Percentiles rank a stretch among this genome's conserved stretches.
These are phyloP conservation scores for Podospora australis DNA, from an alignment of 495 filamentous ascomycete genomes.

Conservation along the genomic window DNA sequence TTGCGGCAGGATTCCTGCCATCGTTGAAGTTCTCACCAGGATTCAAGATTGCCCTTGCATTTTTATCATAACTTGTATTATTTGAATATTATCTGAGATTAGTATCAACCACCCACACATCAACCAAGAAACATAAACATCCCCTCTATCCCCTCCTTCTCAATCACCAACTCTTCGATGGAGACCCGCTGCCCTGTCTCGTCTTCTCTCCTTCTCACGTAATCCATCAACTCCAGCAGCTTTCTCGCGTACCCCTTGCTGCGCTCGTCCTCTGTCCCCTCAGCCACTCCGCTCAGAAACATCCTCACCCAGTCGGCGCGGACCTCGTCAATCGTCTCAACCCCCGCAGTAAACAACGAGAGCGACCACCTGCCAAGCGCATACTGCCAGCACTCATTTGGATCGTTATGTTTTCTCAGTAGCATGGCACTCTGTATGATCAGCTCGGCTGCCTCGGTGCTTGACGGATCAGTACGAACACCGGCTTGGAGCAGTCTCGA, in stretches of 20 bases:
- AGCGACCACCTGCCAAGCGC: conserved; percentile 22
- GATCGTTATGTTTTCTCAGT: background rate
- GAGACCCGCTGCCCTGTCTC: too few relatives aligned
- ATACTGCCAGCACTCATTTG: background rate
- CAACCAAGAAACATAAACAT: too few relatives aligned
- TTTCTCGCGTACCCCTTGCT: background rate
- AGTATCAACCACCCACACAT: too few relatives aligned
- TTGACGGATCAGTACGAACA: too few relatives aligned
- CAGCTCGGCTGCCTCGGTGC: background rate
- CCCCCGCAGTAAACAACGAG: conserved; percentile 24
- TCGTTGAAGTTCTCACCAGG: too few relatives aligned
- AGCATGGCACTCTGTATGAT: background rate
- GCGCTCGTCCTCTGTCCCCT: background rate
- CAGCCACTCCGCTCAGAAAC: conserved; percentile 13
- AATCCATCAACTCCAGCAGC: background rate
- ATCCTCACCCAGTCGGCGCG: conserved; percentile 23
- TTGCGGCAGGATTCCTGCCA: too few relatives aligned
- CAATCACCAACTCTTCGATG: background rate
- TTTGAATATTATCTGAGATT: too few relatives aligned
- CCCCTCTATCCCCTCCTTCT: background rate
- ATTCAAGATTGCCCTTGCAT: too few relatives aligned
- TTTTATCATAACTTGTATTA: too few relatives aligned
- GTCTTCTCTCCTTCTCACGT: background rate
- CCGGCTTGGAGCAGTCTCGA: background rate
- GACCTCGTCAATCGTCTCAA: conserved; percentile 26